phyloP scores from a whole-genome alignment of 1,284 basidiomycete species.

The Ceratobasidium sp. region DNA sequence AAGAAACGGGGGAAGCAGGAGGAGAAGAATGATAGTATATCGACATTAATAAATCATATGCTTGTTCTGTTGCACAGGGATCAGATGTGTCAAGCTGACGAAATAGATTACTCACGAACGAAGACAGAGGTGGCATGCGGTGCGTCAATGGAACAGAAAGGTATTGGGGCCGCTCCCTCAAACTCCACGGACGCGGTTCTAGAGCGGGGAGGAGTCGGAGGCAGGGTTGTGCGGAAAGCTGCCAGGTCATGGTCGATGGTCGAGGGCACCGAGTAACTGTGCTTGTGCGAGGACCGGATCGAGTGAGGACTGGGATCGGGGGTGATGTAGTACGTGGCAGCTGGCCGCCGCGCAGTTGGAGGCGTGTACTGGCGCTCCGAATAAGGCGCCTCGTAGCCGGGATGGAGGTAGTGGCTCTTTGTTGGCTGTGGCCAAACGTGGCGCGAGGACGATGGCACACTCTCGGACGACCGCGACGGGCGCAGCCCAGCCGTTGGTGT shows the following conservation, averaged over 20 bases:
- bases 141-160: slow-evolving; percentile 35
- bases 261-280: slow-evolving; percentile 12
- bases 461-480: slow-evolving; percentile 20
- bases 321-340: slow-evolving; percentile 19
- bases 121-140: slow-evolving; percentile 23
- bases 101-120: slow-evolving; percentile 23
- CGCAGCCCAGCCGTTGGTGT: slow-evolving; percentile 34
- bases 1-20: slow-evolving; percentile 9
- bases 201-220: slow-evolving; percentile 31
- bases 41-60: slow-evolving; percentile 39
- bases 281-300: slow-evolving; percentile 17
- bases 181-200: slow-evolving; percentile 24
- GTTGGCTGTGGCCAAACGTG: slow-evolving; percentile 23
- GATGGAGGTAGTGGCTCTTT: slow-evolving; percentile 27
- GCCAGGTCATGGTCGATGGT: slow-evolving; percentile 20
- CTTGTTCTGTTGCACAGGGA: slow-evolving; percentile 28
- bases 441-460: slow-evolving; percentile 26
- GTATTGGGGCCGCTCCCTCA: slow-evolving; percentile 20
- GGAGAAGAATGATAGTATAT: slow-evolving; percentile 22
- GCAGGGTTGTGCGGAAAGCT: slow-evolving; percentile 4
- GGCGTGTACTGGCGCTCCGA: slow-evolving; percentile 11
- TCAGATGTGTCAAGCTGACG: neutral
- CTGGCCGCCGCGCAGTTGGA: neutral
- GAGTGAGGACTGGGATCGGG: slow-evolving; percentile 32
- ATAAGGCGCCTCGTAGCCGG: slow-evolving; percentile 21